Base-by-base conservation (phyloP, 169 alveolate species). In the Gregarina niphandrodes region DNA sequence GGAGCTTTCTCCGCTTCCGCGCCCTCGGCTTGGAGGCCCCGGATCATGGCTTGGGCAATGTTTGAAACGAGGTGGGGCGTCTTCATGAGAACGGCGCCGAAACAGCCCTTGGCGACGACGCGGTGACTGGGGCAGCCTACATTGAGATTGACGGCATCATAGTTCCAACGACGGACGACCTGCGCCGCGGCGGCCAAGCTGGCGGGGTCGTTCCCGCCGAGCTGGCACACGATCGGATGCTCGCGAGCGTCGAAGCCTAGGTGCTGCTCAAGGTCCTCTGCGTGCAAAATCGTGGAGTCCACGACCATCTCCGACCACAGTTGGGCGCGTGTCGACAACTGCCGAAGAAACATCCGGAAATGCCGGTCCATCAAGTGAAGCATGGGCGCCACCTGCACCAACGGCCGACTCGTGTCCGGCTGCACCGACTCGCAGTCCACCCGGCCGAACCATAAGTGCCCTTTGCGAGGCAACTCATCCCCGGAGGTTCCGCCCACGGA, bases 71-170 rank as follows among this genome's bases (percentile, higher is more conserved):
- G 57, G 35, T 61, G 77, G 2, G 93, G 87, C 21, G 73, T 75
- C 45, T 72, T 69, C 95, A 86, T 84, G 43, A 90, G 61, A 5
- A 80, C 76, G 2, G 96, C 96, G n/a, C 98, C 98, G 57, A 90
- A 89, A 43, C 82, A 69, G 47, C 70, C 77, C 43, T 75, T 63
- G 13, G 70, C 62, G 22, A 83, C 80, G 7, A 83, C 95, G 11
- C 81, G 58, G 45, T 71, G 45, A 49, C 87, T 69, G 37, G 95
- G 95, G 30, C 95, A 83, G 3, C 95, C 95, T 2, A 62, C 80
- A 61, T 83, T 90, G 37, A 90, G 57, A 47, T 90, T 90, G 43
- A 86, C 61, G 54, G 77, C 93, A 53, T 68, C 81, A 55, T 78
- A 87, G 19, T 93, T 93, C 34, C 65, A 73, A 20, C 56, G 50